Percentiles rank a stretch among this genome's conserved stretches.
phyloP scores from a whole-genome alignment of 768 basidiomycete genomes.

The Lactarius indigo region DNA sequence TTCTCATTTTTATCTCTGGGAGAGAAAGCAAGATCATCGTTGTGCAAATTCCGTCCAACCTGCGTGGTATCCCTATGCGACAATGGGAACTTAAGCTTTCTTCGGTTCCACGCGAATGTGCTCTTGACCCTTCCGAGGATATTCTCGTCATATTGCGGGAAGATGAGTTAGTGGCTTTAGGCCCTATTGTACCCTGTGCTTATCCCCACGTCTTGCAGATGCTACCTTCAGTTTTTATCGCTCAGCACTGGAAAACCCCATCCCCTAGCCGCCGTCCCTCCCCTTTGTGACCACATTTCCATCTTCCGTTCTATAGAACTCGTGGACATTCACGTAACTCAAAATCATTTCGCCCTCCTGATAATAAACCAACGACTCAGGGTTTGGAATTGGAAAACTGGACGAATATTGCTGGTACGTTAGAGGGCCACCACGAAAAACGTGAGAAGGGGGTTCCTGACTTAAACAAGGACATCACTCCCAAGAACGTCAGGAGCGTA shows the following conservation, averaged over 20 bases:
- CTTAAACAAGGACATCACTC: background rate
- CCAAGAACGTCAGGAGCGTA: background rate
- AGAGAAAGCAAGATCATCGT: conserved; percentile 5
- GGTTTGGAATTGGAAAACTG: conserved; percentile 11
- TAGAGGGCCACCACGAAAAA: background rate
- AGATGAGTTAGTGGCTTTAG: background rate
- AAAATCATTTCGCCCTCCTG: background rate
- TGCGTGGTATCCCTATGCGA: conserved; percentile 4
- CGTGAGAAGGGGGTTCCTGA: background rate
- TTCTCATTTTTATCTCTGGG: conserved; percentile 3
- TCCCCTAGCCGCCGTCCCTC: background rate
- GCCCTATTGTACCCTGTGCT: background rate
- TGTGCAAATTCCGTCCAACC: conserved; percentile 1
- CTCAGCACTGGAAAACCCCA: conserved; percentile 14
- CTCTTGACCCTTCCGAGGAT: conserved; percentile 11
- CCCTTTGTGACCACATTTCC: background rate
- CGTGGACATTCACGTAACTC: background rate
- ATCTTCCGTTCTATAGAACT: too few species aligned
- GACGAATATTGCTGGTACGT: conserved; percentile 14
- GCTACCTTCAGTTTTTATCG: conserved; percentile 5
- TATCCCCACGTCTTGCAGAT: background rate
- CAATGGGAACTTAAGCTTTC: conserved; percentile 12
- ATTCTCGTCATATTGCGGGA: conserved; percentile 3
- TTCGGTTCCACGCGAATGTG: background rate
- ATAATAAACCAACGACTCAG: background rate